Evolutionary conservation across 352 stramenopile species (phyloP), one percentile per base, ranked within the genome.

Genomic region (Pythium oligandrum): DNA sequence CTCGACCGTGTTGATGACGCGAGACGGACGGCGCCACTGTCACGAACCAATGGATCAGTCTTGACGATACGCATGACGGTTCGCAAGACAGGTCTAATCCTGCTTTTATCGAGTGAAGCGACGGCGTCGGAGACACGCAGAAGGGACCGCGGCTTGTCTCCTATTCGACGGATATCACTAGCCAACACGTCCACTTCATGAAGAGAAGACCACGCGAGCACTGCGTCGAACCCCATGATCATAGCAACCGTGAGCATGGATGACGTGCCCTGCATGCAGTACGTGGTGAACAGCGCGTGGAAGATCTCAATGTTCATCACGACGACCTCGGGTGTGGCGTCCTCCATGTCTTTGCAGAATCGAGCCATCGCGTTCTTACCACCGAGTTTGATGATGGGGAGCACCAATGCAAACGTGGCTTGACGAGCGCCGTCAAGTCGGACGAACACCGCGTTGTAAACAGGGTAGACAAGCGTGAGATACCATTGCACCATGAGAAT

Each of bases 301-400:
- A 77, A 80, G 38, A 80, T 49, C 32, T 80, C 62, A 3, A 71
- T 63, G 17, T 73, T 73, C 42, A 80, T 73, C 30, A 70, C 69
- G 1, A 77, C 63, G 1, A 57, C 44, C 55, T 80, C 57, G 4
- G 71, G 61, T 26, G 71, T 67, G 11, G 60, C 12, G 39, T 81
- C 71, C 10, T 63, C 54, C 17, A 64, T 7, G n/a, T 55, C 11
- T 11, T 49, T 32, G 7, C 66, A 34, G 7, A 61, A 53, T 8
- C 32, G 26, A 36, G 44, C 35, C 6, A 66, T 61, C 43, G 54
- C 49, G 40, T 82, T 79, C 48, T 79, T 79, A 4, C 57, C 52
- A 5, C 48, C 43, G 5, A 78, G 55, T 33, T 79, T 74, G 49
- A 82, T 67, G 4, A 75, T 2, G 0, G 72, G 63, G 2, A 77